Base-by-base conservation (phyloP, 2,329 filamentous ascomycete species). In the Phyllosticta ampelicida region DNA sequence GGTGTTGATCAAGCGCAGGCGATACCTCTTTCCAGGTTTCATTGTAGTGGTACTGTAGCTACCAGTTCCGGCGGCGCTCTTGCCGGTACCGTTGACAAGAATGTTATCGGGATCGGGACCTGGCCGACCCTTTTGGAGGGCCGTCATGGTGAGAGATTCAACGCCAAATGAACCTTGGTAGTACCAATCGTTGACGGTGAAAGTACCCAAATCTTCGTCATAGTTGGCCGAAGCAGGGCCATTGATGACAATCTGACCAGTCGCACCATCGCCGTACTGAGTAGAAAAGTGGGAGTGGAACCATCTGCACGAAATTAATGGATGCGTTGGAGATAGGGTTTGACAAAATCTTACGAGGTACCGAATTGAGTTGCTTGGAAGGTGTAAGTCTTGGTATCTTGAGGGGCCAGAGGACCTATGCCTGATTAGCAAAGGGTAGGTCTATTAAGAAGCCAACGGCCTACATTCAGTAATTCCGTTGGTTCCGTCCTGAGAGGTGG, bases 161-260 rank as follows among this genome's bases (percentile, higher is more conserved):
- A 60, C 64, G 61, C 53, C 62, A 68, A 61, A 63, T 51, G 55
- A 64, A 63, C 55, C 67, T 61, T 61, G 21, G 50, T 66, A 80
- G 65, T 84, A 83, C 83, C 83, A 87, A 64, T 88, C 85, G 19
- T 74, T 77, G 13, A 86, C 64, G 30, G 81, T 72, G 8, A 85
- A 64, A 5, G 77, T 70, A 0, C 84, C 84, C 0, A 85, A 64
- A 63, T 87, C 84, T 52, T 78, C 72, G 60, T 87, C 82, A 53
- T 73, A 75, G 62, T 74, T 72, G 8, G 68, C 66, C 5, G 66
- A 69, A 19, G 71, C 67, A 50, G 73, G 73, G 8, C 73, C 73
- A 53, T 75, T 68, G 61, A 75, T 73, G 52, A 73, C 60, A 4
- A 76, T 63, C 4, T 70, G 66, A 2, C 75, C 75, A 1, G 69